These are phyloP conservation scores for Leccinum pellstonianum DNA, from an alignment of 768 basidiomycete genomes.

Conservation along the genomic window DNA sequence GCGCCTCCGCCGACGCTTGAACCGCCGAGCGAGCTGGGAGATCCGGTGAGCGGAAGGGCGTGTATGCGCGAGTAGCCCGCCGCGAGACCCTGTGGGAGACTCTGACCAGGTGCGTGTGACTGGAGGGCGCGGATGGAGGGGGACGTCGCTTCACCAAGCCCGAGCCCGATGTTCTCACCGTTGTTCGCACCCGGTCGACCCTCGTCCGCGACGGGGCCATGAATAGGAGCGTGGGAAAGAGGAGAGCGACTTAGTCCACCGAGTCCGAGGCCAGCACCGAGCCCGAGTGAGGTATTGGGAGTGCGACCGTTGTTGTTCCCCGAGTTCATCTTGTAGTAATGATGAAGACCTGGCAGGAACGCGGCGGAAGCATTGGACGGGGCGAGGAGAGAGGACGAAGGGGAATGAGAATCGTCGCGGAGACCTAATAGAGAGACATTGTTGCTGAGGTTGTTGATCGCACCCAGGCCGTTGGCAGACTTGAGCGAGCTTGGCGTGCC, in stretches of 20 bases:
- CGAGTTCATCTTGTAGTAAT: slow-evolving; percentile 56
- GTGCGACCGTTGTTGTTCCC: slow-evolving; percentile 29
- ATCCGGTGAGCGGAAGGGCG: slow-evolving; percentile 44
- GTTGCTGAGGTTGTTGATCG: slow-evolving; percentile 16
- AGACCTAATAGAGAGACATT: slow-evolving; percentile 13
- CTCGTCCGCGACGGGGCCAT: slow-evolving; percentile 29
- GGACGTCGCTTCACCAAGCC: slow-evolving; percentile 43
- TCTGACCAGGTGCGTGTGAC: slow-evolving; percentile 87
- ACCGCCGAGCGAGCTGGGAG: too few relatives aligned
- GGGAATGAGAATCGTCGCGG: slow-evolving; percentile 37
- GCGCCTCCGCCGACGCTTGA: slow-evolving; percentile 25
- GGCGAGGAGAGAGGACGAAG: slow-evolving; percentile 39
- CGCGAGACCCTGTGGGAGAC: slow-evolving; percentile 60
- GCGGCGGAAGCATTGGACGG: slow-evolving; percentile 83
- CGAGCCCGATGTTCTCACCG: slow-evolving; percentile 17
- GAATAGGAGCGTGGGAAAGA: slow-evolving; percentile 28
- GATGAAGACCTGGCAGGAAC: slow-evolving; percentile 72
- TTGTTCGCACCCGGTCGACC: slow-evolving; percentile 17
- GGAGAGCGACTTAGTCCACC: slow-evolving; percentile 30
- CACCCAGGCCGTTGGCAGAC: slow-evolving; percentile 41
- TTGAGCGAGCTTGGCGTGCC: slow-evolving; percentile 56
- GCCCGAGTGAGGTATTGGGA: slow-evolving; percentile 19
- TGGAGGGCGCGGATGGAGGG: slow-evolving; percentile 85
- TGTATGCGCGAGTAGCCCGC: slow-evolving; percentile 82
- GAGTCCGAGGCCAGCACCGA: slow-evolving; percentile 22